A percentile compares a stretch with the other conserved stretches of the same genome.
Conservation (phyloP, 257 asterid genomes). For the Plantago ovata region DNA sequence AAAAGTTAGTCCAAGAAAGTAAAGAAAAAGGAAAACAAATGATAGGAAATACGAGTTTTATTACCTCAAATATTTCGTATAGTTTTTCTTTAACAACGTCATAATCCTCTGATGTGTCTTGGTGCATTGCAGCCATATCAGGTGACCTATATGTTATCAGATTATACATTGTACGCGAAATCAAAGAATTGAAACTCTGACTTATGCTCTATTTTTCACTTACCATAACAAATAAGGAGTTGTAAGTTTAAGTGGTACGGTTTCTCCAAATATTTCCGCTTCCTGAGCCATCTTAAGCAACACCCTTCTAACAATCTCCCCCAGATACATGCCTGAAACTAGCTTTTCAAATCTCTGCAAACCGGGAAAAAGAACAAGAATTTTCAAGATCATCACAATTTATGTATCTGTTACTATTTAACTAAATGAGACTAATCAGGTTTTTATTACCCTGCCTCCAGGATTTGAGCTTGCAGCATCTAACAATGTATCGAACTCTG, state of each 20-base stretch:
- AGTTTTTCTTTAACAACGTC: constrained; percentile 63
- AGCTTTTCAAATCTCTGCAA: constrained; percentile 75
- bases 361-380: background rate
- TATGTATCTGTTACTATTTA: background rate
- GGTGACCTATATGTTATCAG: constrained; percentile 42
- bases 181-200: background rate
- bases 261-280: constrained; percentile 59
- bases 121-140: constrained; percentile 93
- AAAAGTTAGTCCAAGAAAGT: background rate
- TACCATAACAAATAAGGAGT: constrained; percentile 57
- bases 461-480: constrained; percentile 60
- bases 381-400: background rate
- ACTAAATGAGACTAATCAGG: background rate
- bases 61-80: constrained; percentile 47
- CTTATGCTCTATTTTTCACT: background rate
- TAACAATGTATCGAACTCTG: constrained; percentile 57
- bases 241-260: constrained; percentile 53
- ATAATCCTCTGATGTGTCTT: constrained; percentile 73
- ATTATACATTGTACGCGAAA: background rate
- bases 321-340: constrained; percentile 66
- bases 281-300: constrained; percentile 60
- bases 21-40: background rate
- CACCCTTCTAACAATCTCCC: constrained; percentile 77
- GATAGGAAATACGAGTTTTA: background rate
- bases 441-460: constrained; percentile 36